phyloP scores from a whole-genome alignment of 768 basidiomycete genomes.

The Cubamyces lactineus region DNA sequence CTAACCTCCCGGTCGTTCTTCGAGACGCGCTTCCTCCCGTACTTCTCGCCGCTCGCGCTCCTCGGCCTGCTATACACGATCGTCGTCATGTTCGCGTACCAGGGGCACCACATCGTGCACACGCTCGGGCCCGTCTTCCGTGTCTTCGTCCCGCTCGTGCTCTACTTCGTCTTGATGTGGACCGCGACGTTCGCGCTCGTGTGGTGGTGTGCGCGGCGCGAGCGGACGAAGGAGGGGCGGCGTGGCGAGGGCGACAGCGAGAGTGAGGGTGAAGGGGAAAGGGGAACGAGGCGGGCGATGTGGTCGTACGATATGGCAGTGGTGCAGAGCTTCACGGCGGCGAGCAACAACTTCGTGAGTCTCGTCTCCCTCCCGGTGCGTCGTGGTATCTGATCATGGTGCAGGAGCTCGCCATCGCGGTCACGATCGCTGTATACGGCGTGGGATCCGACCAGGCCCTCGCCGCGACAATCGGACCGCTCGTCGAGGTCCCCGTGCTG shows the following conservation, averaged over 20 bases:
- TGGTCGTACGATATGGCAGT: slow-evolving; percentile 73
- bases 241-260: slow-evolving; percentile 9
- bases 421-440: slow-evolving; percentile 78
- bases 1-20: slow-evolving; percentile 52
- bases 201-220: slow-evolving; percentile 47
- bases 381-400: too few relatives aligned
- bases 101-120: slow-evolving; percentile 66
- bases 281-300: slow-evolving; percentile 5
- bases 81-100: slow-evolving; percentile 65
- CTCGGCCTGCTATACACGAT: slow-evolving; percentile 83
- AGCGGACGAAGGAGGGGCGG: slow-evolving; percentile 23
- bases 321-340: slow-evolving; percentile 79
- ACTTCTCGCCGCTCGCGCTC: slow-evolving; percentile 69
- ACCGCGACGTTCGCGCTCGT: slow-evolving; percentile 58
- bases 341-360: slow-evolving; percentile 75
- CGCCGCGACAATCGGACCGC: slow-evolving; percentile 77
- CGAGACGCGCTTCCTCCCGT: slow-evolving; percentile 61
- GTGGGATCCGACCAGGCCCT: slow-evolving; percentile 78
- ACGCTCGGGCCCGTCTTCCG: slow-evolving; percentile 80
- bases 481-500: slow-evolving; percentile 82
- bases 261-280: neutral
- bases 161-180: slow-evolving; percentile 85
- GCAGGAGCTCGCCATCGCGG: slow-evolving; percentile 83
- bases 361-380: too few relatives aligned
- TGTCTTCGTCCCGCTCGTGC: slow-evolving; percentile 76